A percentile compares a stretch with the other conserved stretches of the same genome.
Conservation (phyloP, 2,329 filamentous ascomycete genomes). For the Alternaria atra region DNA sequence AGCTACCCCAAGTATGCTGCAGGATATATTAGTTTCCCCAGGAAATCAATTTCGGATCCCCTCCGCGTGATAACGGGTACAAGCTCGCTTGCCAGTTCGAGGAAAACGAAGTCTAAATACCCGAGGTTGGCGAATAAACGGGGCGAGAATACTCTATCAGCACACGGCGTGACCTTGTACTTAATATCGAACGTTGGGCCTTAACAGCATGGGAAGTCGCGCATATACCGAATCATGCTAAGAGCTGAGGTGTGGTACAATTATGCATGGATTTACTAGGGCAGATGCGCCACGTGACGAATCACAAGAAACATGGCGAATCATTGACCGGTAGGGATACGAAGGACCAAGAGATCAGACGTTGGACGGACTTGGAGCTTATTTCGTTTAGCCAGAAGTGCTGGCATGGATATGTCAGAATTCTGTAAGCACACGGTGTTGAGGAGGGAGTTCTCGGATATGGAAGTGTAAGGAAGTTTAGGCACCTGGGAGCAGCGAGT, state of each 20-base stretch:
- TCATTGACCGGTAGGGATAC: constrained; percentile 18
- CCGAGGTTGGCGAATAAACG: not conserved
- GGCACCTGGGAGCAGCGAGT: not conserved
- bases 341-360: constrained; percentile 19
- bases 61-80: constrained; percentile 7
- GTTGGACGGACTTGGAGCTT: not conserved
- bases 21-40: constrained; percentile 6
- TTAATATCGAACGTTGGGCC: constrained; percentile 5
- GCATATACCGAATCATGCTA: not conserved
- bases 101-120: not conserved
- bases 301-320: constrained; percentile 28
- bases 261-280: constrained; percentile 18
- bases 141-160: not conserved
- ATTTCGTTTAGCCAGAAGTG: constrained; percentile 8
- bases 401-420: constrained; percentile 2
- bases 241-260: not conserved
- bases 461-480: not conserved
- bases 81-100: not conserved
- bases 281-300: constrained; percentile 20
- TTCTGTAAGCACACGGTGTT: constrained; percentile 6
- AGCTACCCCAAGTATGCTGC: not conserved
- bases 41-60: constrained; percentile 14
- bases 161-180: constrained; percentile 3
- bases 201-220: not conserved
- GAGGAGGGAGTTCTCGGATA: not conserved